Conservation (phyloP, 495 filamentous ascomycete species). For the Penicillium alfredii region DNA sequence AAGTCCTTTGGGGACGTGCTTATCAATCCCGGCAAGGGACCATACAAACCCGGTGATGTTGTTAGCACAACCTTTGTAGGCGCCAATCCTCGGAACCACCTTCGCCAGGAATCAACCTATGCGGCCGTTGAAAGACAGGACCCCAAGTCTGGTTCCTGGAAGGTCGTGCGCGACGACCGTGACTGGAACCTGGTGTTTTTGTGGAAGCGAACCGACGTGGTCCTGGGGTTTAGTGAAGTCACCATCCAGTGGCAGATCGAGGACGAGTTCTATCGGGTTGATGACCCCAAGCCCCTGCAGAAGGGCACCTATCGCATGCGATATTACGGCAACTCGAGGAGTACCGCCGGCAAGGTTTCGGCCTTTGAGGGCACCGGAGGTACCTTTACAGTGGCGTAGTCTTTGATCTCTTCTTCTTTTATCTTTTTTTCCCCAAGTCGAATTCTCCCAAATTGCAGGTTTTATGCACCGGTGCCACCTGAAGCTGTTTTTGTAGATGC, state of each 20-base stretch:
- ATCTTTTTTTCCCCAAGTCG: background rate
- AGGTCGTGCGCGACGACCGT: constrained; percentile 43
- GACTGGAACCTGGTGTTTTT: constrained; percentile 24
- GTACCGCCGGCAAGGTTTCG: constrained; percentile 56
- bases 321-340: constrained; percentile 84
- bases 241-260: constrained; percentile 74
- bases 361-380: constrained; percentile 72
- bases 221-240: constrained; percentile 75
- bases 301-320: constrained; percentile 69
- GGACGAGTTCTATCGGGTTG: constrained; percentile 42
- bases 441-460: too few species aligned
- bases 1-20: constrained; percentile 72
- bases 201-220: constrained; percentile 67
- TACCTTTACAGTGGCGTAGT: constrained; percentile 50
- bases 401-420: background rate
- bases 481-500: too few species aligned
- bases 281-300: constrained; percentile 32
- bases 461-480: too few species aligned
- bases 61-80: constrained; percentile 71
- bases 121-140: constrained; percentile 67
- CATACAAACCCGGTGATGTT: constrained; percentile 51
- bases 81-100: constrained; percentile 85
- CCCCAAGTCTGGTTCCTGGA: constrained; percentile 51
- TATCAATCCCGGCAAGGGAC: constrained; percentile 43
- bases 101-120: constrained; percentile 72